These are phyloP conservation scores for Simplicillium aogashimaense DNA, from an alignment of 2,329 filamentous ascomycete genomes.

Conservation along the genomic window DNA sequence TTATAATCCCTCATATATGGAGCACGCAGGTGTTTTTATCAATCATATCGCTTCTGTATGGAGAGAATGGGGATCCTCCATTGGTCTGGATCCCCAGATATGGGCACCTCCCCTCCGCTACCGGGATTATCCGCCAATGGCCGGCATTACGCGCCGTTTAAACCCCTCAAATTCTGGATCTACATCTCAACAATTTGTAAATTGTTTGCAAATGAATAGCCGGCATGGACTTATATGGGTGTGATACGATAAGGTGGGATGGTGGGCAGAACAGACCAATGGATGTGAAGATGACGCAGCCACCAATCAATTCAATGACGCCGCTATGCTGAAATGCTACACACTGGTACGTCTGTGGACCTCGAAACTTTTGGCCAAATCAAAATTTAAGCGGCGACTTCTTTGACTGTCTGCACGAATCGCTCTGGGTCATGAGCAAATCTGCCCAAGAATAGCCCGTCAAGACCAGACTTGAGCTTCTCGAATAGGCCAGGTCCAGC, in stretches of 20 bases:
- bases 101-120: neutral
- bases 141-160: neutral
- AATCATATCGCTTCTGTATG: too few species aligned
- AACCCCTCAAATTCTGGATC: neutral
- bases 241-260: too few species aligned
- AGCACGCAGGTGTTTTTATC: neutral
- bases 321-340: too few species aligned
- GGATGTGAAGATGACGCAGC: too few species aligned
- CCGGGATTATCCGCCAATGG: conserved; percentile 1
- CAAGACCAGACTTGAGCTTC: conserved; percentile 57
- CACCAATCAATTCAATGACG: too few species aligned
- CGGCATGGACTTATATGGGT: too few species aligned
- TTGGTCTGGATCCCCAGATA: neutral
- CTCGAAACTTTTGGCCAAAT: too few species aligned
- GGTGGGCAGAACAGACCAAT: too few species aligned
- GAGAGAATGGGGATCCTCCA: neutral
- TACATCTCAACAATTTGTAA: too few species aligned
- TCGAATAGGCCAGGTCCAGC: conserved; percentile 70
- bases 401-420: conserved; percentile 61
- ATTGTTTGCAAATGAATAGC: too few species aligned
- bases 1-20: neutral
- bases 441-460: conserved; percentile 72
- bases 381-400: conserved; percentile 40
- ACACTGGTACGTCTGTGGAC: too few species aligned
- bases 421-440: conserved; percentile 71